Percentiles rank a stretch among this genome's conserved stretches.
These are phyloP conservation scores for Anethum foeniculum DNA, from an alignment of 140 eudicot species.

Conservation along the genomic window DNA sequence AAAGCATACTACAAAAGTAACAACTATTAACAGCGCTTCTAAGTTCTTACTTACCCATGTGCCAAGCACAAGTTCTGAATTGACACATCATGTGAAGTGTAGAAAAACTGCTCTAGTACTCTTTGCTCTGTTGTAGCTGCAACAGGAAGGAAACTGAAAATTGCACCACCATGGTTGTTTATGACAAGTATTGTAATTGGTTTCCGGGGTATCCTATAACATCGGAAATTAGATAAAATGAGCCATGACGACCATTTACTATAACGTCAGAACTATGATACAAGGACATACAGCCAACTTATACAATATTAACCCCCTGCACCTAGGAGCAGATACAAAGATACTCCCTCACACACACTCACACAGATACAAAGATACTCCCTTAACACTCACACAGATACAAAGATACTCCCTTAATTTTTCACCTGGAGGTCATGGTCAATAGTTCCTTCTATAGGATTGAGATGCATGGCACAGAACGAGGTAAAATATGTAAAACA, in stretches of 20 bases:
- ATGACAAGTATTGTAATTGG: slow-evolving; percentile 62
- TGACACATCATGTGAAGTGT: slow-evolving; percentile 70
- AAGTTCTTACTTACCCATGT: slow-evolving; percentile 67
- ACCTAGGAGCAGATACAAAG: too few species aligned
- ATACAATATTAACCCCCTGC: neutral
- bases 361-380: neutral
- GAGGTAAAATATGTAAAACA: neutral
- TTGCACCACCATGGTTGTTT: slow-evolving; percentile 96
- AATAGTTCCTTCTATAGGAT: neutral
- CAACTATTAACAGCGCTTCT: neutral
- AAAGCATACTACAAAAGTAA: neutral
- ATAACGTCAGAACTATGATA: neutral
- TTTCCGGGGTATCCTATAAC: slow-evolving; percentile 57
- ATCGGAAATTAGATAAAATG: neutral
- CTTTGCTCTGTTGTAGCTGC: slow-evolving; percentile 54
- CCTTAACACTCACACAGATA: neutral
- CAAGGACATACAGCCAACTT: neutral
- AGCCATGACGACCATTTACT: neutral
- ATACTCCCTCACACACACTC: too few species aligned
- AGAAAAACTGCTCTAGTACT: slow-evolving; percentile 65
- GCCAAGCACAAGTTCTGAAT: slow-evolving; percentile 64
- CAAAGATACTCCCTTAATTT: neutral
- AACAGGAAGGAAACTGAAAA: slow-evolving; percentile 87
- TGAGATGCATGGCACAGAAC: neutral
- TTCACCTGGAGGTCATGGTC: neutral